These are phyloP conservation scores for baker's yeast (Saccharomyces cerevisiae) DNA, from an alignment of 805 yeast genomes.

Conservation along the genomic window DNA sequence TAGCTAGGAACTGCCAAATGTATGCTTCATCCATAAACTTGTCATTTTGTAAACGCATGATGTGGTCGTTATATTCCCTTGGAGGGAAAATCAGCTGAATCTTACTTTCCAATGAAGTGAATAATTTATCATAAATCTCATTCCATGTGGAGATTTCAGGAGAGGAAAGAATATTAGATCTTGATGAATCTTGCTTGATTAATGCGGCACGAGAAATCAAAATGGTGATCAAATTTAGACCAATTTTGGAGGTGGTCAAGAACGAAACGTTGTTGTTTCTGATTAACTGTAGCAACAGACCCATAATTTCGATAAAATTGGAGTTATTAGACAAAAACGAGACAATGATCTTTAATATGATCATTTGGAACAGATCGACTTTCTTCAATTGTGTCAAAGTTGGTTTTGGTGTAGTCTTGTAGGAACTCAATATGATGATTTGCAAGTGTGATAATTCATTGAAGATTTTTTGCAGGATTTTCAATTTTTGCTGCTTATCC, in stretches of 20 bases:
- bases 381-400: slow-evolving; percentile 43
- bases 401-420: slow-evolving; percentile 57
- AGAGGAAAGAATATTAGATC: slow-evolving; percentile 31
- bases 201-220: slow-evolving; percentile 85
- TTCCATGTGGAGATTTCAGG: slow-evolving; percentile 54
- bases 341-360: slow-evolving; percentile 77
- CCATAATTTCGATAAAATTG: slow-evolving; percentile 68
- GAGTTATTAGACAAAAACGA: slow-evolving; percentile 71
- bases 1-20: slow-evolving; percentile 95
- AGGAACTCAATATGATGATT: slow-evolving; percentile 71
- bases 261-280: slow-evolving; percentile 60
- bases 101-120: slow-evolving; percentile 70
- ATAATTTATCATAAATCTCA: slow-evolving; percentile 70
- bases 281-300: slow-evolving; percentile 60
- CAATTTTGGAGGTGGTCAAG: slow-evolving; percentile 56
- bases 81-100: slow-evolving; percentile 79
- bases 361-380: slow-evolving; percentile 69
- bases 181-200: slow-evolving; percentile 70
- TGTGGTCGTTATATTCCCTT: slow-evolving; percentile 27
- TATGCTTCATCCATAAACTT: slow-evolving; percentile 57
- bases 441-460: slow-evolving; percentile 72
- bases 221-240: slow-evolving; percentile 82
- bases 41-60: slow-evolving; percentile 27
- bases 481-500: slow-evolving; percentile 63
- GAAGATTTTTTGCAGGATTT: slow-evolving; percentile 69